Conservation (phyloP, 306 rosid species). For the Cajanus cajan region DNA sequence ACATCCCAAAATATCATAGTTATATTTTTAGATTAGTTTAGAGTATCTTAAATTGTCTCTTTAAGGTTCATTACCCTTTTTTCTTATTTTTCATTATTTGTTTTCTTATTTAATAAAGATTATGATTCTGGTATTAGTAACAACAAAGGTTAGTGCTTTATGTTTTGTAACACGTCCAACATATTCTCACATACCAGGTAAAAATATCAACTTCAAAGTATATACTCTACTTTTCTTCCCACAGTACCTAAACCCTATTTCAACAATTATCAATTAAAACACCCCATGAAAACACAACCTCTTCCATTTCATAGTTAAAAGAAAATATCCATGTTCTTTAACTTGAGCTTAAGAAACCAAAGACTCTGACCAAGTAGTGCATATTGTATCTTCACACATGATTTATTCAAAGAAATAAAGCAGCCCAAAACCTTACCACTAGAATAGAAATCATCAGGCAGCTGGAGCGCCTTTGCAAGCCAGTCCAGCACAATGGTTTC, state of each 20-base stretch:
- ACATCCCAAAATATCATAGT: not conserved
- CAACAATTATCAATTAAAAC: not conserved
- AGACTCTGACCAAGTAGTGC: not conserved
- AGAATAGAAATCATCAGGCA: slow-evolving; percentile 67
- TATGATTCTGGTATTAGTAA: not conserved
- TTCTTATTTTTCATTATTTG: not conserved
- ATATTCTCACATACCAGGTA: not conserved
- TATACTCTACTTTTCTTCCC: not conserved
- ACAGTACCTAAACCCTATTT: not conserved
- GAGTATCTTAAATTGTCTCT: not conserved
- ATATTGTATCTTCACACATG: not conserved
- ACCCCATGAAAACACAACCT: not conserved
- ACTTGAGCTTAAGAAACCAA: not conserved
- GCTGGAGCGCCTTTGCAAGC: slow-evolving; percentile 76
- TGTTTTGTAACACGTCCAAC: not conserved
- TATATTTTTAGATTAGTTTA: not conserved
- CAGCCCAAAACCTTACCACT: slow-evolving; percentile 47
- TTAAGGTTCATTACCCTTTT: not conserved
- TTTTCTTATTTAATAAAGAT: not conserved
- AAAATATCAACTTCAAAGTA: not conserved
- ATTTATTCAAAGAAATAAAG: slow-evolving; percentile 10
- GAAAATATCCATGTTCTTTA: not conserved
- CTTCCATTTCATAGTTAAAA: not conserved
- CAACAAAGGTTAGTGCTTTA: not conserved
- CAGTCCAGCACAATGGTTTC: slow-evolving; percentile 86